phyloP scores from a whole-genome alignment of 2,329 filamentous ascomycete genomes.

The Xylaria polymorpha region DNA sequence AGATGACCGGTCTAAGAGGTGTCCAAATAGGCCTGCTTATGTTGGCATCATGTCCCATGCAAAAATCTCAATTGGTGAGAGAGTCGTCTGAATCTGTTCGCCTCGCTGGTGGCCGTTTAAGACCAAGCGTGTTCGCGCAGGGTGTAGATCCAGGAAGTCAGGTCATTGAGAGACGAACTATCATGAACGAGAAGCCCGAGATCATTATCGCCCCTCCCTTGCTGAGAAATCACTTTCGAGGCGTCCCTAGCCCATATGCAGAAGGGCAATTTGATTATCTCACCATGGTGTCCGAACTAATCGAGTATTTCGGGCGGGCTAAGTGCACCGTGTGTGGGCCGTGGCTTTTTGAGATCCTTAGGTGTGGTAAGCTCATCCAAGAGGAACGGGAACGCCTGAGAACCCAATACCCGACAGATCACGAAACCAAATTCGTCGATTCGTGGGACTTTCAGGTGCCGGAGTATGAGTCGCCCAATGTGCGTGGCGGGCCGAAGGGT shows the following conservation, averaged over 20 bases:
- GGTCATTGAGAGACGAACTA: background rate
- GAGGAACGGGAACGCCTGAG: background rate
- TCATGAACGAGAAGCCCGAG: background rate
- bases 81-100: background rate
- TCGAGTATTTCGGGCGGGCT: background rate
- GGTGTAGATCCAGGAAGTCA: background rate
- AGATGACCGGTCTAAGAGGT: background rate
- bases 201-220: background rate
- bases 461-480: background rate
- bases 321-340: background rate
- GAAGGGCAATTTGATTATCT: background rate
- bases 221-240: background rate
- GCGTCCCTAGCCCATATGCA: background rate
- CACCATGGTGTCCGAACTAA: background rate
- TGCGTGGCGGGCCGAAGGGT: background rate
- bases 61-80: background rate
- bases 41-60: background rate
- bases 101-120: background rate
- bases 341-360: constrained; percentile 1
- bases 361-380: background rate
- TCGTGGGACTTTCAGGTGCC: background rate
- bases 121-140: background rate
- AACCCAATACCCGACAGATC: background rate
- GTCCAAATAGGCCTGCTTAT: background rate
- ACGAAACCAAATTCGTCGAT: background rate